phyloP scores from a whole-genome alignment of 352 stramenopile genomes.

The Achlya hypogyna region DNA sequence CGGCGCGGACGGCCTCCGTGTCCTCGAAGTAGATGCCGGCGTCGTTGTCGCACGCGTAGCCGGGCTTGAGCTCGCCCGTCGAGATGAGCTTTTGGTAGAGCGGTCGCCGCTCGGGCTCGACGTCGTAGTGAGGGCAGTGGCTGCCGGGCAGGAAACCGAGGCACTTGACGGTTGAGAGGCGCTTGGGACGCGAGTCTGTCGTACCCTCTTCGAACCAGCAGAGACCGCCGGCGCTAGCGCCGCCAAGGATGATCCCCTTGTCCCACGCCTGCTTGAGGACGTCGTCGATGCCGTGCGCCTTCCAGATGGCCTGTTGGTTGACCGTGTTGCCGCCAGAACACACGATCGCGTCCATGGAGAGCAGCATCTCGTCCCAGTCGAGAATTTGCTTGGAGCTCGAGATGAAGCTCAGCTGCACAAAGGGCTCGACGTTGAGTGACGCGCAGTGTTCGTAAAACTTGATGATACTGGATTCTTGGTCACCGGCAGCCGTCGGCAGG shows the following conservation, averaged over 20 bases:
- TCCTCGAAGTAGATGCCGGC: constrained; percentile 21
- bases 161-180: constrained; percentile 12
- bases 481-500: constrained; percentile 4
- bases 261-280: constrained; percentile 16
- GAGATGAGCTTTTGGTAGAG: constrained; percentile 19
- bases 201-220: constrained; percentile 21
- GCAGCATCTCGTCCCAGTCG: constrained; percentile 12
- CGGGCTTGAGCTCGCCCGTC: constrained; percentile 15
- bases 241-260: constrained; percentile 14
- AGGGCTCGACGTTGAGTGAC: constrained; percentile 12
- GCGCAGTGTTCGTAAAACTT: constrained; percentile 19
- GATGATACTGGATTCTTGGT: neutral
- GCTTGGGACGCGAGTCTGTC: constrained; percentile 14
- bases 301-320: constrained; percentile 20
- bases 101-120: constrained; percentile 6
- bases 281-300: constrained; percentile 15
- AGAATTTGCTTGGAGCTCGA: neutral
- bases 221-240: constrained; percentile 5
- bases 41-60: constrained; percentile 18
- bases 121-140: constrained; percentile 19
- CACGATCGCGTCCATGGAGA: constrained; percentile 19
- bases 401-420: constrained; percentile 16
- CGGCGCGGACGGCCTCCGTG: neutral
- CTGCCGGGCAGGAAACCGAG: constrained; percentile 19
- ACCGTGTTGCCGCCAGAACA: constrained; percentile 18